phyloP scores from a whole-genome alignment of 371 early-diverging fungal species.

The Nematocida displodere region DNA sequence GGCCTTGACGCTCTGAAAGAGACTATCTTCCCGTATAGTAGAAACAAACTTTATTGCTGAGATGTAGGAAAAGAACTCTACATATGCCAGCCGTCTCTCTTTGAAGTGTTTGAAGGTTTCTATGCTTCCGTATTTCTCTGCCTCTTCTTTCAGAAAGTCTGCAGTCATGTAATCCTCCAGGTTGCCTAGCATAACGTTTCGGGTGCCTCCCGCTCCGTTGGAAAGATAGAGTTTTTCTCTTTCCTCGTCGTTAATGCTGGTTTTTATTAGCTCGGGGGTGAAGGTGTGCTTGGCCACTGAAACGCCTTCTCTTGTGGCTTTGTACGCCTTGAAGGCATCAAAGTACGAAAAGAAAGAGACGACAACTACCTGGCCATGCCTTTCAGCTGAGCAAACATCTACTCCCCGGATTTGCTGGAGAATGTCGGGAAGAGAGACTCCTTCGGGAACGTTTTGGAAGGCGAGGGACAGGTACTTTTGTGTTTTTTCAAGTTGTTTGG shows the following conservation, averaged over 20 bases:
- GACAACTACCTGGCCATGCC: not conserved
- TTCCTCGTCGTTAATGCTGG: not conserved
- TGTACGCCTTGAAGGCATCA: conserved; percentile 18
- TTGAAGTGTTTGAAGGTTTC: conserved; percentile 33
- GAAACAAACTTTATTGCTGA: conserved; percentile 37
- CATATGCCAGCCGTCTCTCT: conserved; percentile 20
- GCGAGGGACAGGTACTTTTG: conserved; percentile 10
- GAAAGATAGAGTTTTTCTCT: conserved; percentile 29
- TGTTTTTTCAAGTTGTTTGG: conserved; percentile 25
- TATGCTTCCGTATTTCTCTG: conserved; percentile 45
- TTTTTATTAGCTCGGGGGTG: not conserved
- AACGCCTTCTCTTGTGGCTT: not conserved
- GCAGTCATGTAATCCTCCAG: conserved; percentile 46
- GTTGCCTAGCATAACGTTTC: conserved; percentile 23
- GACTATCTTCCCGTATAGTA: conserved; percentile 26
- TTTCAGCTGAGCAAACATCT: not conserved
- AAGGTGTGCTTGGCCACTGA: not conserved
- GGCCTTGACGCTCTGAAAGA: conserved; percentile 17
- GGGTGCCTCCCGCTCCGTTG: conserved; percentile 39
- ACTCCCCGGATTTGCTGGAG: conserved; percentile 2
- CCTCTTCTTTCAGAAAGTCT: conserved; percentile 42
- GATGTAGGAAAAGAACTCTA: conserved; percentile 27
- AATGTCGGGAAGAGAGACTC: not conserved
- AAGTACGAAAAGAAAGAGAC: conserved; percentile 46
- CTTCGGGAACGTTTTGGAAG: not conserved